Percentiles rank a stretch among this genome's conserved stretches.
These are phyloP conservation scores for Canavalia gladiata DNA, from an alignment of 306 rosid genomes.

Conservation along the genomic window DNA sequence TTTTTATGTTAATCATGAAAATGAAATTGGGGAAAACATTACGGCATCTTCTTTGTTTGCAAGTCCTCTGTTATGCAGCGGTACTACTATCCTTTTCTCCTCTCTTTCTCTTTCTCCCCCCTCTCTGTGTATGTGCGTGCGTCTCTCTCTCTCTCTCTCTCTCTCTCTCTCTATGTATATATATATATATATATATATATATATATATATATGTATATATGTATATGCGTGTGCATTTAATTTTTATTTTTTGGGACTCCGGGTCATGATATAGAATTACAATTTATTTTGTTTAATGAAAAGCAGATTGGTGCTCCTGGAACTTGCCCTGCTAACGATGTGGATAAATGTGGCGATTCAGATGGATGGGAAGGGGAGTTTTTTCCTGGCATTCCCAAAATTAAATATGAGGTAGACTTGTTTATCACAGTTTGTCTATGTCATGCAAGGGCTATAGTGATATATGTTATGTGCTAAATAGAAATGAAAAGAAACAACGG, in stretches of 20 bases:
- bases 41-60: constrained; percentile 62
- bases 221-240: not conserved
- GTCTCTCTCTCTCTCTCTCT: not conserved
- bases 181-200: too few species aligned
- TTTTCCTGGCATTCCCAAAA: constrained; percentile 77
- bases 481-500: not conserved
- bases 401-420: constrained; percentile 79
- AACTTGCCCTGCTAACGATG: constrained; percentile 74
- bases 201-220: too few species aligned
- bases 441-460: not conserved
- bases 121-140: too few species aligned
- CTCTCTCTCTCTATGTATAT: not conserved
- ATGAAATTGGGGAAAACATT: constrained; percentile 63
- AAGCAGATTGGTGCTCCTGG: constrained; percentile 67
- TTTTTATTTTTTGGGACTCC: not conserved
- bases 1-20: constrained; percentile 42
- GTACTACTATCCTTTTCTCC: constrained; percentile 43
- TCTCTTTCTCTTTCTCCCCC: not conserved
- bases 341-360: constrained; percentile 59
- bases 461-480: not conserved
- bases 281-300: constrained; percentile 22
- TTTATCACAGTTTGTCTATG: not conserved
- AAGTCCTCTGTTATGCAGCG: constrained; percentile 58
- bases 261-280: not conserved
- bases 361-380: constrained; percentile 88